Base-by-base conservation (phyloP, 306 rosid species). In the Hippophae rhamnoides region DNA sequence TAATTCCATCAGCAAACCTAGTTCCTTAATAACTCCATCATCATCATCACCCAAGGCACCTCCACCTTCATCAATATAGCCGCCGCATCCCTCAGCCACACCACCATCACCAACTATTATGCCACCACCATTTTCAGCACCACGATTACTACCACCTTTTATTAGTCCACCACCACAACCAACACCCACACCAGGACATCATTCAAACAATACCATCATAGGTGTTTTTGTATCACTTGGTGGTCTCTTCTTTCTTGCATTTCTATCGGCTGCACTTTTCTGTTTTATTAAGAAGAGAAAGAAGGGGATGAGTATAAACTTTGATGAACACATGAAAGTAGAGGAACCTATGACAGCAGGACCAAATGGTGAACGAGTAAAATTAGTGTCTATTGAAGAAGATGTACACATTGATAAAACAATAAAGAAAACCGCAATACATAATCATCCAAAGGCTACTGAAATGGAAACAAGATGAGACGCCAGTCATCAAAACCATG, bases 221-320 rank as follows among this genome's bases (percentile, higher is more conserved):
- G 49, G 79, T 7, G 87, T 84, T 57, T 56, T 82, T 8, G 74
- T 78, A 38, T 82, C 86, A 8, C 43, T 80, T 12, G 89, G 95
- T 0, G 83, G 89, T 42, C 26, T 87, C 8, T 43, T 77, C 61
- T 69, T 80, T 58, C 80, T 84, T 11, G 80, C 85, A 27, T 40
- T 87, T 82, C 76, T 84, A 5, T 81, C 83, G 5, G 84, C 66
- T 2, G 83, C 84, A 4, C 52, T 84, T 25, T 82, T 66, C 43
- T 79, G 81, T 52, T 82, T 65, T 59, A 31, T 84, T 2, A 80
- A 80, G 60, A 84, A 65, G 77, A 74, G 72, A 76, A 80, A 85
- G 72, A 72, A 60, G 44, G 84, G 81, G 0, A 81, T 81, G 0
- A 7, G 75, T 10, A 53, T 84, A 31, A 78, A 84, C 43, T 5